Base-by-base conservation (phyloP, 1,284 basidiomycete species). In the Cutaneotrichosporon curvatum region DNA sequence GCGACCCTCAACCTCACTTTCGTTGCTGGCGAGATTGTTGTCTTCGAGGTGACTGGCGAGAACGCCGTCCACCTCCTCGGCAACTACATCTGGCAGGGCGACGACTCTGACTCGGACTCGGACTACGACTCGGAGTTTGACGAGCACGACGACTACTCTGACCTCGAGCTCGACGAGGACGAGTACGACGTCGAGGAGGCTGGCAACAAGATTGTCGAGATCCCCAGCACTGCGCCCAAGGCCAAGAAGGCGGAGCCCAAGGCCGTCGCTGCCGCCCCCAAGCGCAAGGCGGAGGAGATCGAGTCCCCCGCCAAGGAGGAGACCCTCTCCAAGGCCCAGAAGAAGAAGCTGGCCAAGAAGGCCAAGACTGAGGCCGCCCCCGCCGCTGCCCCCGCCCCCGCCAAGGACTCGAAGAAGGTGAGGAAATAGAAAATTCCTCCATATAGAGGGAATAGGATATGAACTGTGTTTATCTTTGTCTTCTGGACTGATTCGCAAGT, bases 61-160 rank as follows among this genome's bases (percentile, higher is more conserved):
- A 94, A 95, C 72, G 75, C 82, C 43, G 78, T 96, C 52, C 83
- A 92, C 72, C 73, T 97, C 47, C 81, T 85, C 55, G 92, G 92
- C 51, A 91, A 95, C 75, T 94, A 90, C 75, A 82, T 94, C 61
- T 65, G 73, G 59, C 73, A 77, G 59, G 68, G 69, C 32, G 66
- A 67, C 45, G 63, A 60, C 43, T 62, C 66, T 30, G 67, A 71
- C 52, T 64, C 60, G 15, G 65, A 72, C 47, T 60, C 68, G 46
- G 77, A 76, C 22, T 60, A 60, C 36, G 73, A 75, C 43, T 62
- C 61, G 23, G 44, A 46, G 31, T 61, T 64, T 41, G 76, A 78
- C 45, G 82, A 80, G 40, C 58, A 81, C 39, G 79, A 67, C 38
- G 69, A 71, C 51, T 67, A 67, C 46, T 59, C 60, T n/a, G 32